Base-by-base conservation (phyloP, 306 rosid species). In the Morella rubra region DNA sequence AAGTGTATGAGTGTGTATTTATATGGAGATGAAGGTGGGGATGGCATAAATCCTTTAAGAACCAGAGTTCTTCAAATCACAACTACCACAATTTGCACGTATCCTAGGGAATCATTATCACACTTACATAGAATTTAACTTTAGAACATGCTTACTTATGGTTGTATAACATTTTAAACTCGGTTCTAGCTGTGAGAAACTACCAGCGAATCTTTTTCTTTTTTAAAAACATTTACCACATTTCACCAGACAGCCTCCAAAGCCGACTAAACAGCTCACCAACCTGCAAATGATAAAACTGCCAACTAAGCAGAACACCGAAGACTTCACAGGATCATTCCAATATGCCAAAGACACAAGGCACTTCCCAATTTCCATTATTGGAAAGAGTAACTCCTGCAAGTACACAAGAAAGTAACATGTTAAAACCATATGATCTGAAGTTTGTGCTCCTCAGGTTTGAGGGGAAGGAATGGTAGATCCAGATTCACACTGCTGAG, bases 301-400 rank as follows among this genome's bases (percentile, higher is more conserved):
- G 82, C 85, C 86, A 68, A 88, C 62, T 76, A 85, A 67, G 85
- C 96, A 87, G 85, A 93, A 96, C 72, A 83, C 84, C 44, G 73
- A 72, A 50, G 99, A 96, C 89, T 91, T 90, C 86, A 82, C 65
- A 3, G 96, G 99, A 78, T 93, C 97, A 78, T 92, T 96, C 99
- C 99, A 96, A 64, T 71, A 59, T 8, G 87, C 94, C 87, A 96
- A 79, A 73, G 96, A 91, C 66, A 73, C 84, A 81, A 96, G 90
- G 70, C 73, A 86, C 77, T 86, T 88, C 79, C 89, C 77, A 68
- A 96, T 81, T 84, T 90, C 89, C 54, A 73, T 76, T 73, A 96
- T 44, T n/a, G 99, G 99, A 80, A 72, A 83, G 58, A 96, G 92
- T 75, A 96, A 75, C 83, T 93, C 99, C 99, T 96, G 97, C 59